Evolutionary conservation across 176 grass and related monocot species (phyloP), one percentile per base, ranked within the genome.

Genomic region (Secale cereale): DNA sequence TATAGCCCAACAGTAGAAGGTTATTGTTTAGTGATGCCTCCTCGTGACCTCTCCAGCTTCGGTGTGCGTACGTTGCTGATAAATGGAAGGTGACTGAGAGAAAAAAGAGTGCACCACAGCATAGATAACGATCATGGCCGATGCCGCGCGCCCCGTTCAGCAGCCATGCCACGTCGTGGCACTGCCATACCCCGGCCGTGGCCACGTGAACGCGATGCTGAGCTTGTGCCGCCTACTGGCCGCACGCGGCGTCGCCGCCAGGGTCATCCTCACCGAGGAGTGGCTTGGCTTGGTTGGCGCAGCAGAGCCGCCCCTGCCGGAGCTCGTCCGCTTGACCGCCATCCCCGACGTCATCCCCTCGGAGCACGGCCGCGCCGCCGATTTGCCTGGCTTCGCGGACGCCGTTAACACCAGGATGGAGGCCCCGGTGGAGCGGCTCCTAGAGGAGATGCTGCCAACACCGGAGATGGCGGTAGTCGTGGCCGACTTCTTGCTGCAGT

Each of bases 291-390:
- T 56, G 19, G 16, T 56, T 17, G 52, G 19, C 16, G 48, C 48
- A 52, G 1, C 16, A 7, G 57, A 52, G 32, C 35, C 78, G 39
- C 46, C 77, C 54, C 81, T 81, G 23, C 72, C 82, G 45, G 71
- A 6, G 25, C 27, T 37, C 79, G 77, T 94, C 59, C 29, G 50
- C 64, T 12, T 94, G 15, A 59, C 65, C 71, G 86, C 86, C 22
- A 87, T 94, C 67, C 89, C 87, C 22, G 89, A 91, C 77, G 85
- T 88, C 67, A 30, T 94, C 41, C 92, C 92, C 28, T 91, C 92
- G 0, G 92, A 94, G 79, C 45, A 46, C 8, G 65, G 39, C 63
- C 92, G 92, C 6, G 81, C 35, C 32, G 78, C 85, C 33, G 81
- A 91, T 37, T 33, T 3, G 8, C 4, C 9, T 2, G 87, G 66